A percentile compares a stretch with the other conserved stretches of the same genome.
These are phyloP conservation scores for Neoascochyta sp. DNA, from an alignment of 2,329 filamentous ascomycete genomes.

Conservation along the genomic window DNA sequence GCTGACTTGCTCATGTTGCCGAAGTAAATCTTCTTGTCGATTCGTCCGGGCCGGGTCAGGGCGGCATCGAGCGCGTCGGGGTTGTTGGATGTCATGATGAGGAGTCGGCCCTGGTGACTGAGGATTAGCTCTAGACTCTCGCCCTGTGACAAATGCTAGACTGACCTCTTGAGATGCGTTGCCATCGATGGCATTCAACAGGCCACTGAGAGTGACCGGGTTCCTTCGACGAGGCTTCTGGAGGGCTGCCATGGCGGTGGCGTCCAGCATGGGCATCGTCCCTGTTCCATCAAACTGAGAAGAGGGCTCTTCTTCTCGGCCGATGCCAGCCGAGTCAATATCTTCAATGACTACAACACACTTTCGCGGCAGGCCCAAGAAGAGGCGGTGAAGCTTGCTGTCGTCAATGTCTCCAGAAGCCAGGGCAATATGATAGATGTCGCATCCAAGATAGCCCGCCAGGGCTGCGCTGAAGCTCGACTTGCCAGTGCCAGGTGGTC, in stretches of 20 bases:
- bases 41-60: conserved; percentile 67
- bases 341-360: conserved; percentile 44
- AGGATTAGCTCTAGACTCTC: too few relatives aligned
- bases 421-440: conserved; percentile 40
- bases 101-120: conserved; percentile 69
- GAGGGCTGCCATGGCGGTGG: conserved; percentile 8
- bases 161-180: conserved; percentile 74
- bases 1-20: conserved; percentile 21
- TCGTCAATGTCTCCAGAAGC: conserved; percentile 27
- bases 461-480: conserved; percentile 39
- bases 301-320: conserved; percentile 22
- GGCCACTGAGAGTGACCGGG: conserved; percentile 57
- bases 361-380: conserved; percentile 33
- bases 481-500: conserved; percentile 43
- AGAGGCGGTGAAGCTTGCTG: conserved; percentile 26
- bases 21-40: conserved; percentile 78
- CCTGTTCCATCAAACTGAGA: too few relatives aligned
- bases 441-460: conserved; percentile 36
- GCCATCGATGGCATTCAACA: conserved; percentile 80
- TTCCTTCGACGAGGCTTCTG: conserved; percentile 8
- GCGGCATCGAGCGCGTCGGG: conserved; percentile 70
- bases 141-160: too few relatives aligned
- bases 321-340: conserved; percentile 36
- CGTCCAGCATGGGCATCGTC: neutral
- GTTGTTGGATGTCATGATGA: conserved; percentile 80